Conservation (phyloP, 768 basidiomycete species). For the Cystobasidium onofrii region DNA sequence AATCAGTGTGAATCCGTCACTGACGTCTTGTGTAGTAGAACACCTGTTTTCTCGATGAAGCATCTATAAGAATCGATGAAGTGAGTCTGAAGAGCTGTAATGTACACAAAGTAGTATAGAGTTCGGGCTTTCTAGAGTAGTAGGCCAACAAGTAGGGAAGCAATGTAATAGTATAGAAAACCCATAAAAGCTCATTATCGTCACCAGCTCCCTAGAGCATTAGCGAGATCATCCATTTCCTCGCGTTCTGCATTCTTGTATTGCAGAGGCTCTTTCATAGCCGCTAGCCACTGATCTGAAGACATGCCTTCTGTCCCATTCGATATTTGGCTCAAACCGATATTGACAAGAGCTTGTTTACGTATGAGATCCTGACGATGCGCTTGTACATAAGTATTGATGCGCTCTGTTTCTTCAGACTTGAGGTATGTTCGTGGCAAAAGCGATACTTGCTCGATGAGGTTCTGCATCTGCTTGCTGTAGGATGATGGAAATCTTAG, state of each 20-base stretch:
- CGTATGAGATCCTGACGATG: constrained; percentile 8
- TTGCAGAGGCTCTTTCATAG: constrained; percentile 6
- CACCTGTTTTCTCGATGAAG: not conserved
- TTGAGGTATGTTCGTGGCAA: not conserved
- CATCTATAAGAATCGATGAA: not conserved
- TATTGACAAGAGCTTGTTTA: constrained; percentile 26
- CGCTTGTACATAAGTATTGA: not conserved
- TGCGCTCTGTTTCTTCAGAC: not conserved
- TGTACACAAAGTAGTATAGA: not conserved
- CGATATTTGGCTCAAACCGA: constrained; percentile 6
- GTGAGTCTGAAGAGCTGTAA: not conserved
- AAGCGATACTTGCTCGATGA: not conserved
- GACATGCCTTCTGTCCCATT: not conserved
- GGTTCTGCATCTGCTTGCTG: not conserved
- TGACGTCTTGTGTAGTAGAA: constrained; percentile 1
- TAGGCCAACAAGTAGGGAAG: not conserved
- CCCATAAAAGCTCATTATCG: not conserved
- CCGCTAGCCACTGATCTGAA: constrained; percentile 6
- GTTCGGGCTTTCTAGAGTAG: not conserved
- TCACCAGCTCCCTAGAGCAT: constrained; percentile 6
- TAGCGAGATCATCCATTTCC: constrained; percentile 22
- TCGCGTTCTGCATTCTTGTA: not conserved
- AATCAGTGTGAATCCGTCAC: not conserved
- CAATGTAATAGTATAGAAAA: not conserved
- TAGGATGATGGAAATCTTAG: too few relatives aligned